Conservation (phyloP, 306 rosid species). For the Cajanus cajan region DNA sequence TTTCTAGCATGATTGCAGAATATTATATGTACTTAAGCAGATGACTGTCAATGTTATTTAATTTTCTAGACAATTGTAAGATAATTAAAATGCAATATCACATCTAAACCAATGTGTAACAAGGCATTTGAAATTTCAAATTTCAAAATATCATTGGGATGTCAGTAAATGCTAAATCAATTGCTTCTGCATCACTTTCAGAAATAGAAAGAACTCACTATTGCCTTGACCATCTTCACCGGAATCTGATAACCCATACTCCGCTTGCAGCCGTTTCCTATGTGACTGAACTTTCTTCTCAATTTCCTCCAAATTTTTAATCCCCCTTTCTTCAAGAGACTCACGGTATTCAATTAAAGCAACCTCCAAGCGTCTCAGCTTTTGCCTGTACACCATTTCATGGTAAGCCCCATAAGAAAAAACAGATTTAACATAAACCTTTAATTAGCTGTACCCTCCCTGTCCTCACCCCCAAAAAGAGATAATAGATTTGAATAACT, state of each 20-base stretch:
- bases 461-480: background rate
- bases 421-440: conserved; percentile 7
- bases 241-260: conserved; percentile 75
- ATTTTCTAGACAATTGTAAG: background rate
- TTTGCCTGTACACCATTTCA: conserved; percentile 65
- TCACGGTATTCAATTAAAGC: conserved; percentile 95
- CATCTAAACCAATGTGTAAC: background rate
- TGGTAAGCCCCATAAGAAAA: conserved; percentile 24
- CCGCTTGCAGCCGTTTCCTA: conserved; percentile 70
- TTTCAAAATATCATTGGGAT: background rate
- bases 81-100: background rate
- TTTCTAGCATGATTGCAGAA: conserved; percentile 1
- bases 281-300: conserved; percentile 65
- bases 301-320: conserved; percentile 75
- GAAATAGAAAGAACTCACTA: conserved; percentile 54
- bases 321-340: conserved; percentile 88
- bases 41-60: background rate
- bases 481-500: background rate
- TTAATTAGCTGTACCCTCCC: background rate
- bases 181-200: background rate
- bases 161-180: background rate
- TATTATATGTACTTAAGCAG: background rate
- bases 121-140: background rate
- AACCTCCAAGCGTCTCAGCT: conserved; percentile 89
- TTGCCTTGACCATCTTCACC: conserved; percentile 65